These are phyloP conservation scores for Wickerhamomyces rabaulensis DNA, from an alignment of 805 yeast genomes.

Conservation along the genomic window DNA sequence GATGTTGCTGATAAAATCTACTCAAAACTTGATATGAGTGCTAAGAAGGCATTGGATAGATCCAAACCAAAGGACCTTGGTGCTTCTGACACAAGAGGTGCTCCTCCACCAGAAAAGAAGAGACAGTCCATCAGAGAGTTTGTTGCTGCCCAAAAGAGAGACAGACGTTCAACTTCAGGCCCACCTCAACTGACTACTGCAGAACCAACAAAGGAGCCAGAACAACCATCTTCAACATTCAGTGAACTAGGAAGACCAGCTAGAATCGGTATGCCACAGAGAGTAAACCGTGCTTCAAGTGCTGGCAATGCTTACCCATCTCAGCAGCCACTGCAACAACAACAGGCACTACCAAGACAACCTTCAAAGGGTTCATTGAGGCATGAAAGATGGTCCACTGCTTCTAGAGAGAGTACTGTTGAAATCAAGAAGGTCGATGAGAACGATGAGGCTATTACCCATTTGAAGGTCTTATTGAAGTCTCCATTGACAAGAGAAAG, in stretches of 20 bases:
- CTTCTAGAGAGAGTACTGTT: slow-evolving; percentile 1
- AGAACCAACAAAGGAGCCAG: slow-evolving; percentile 3
- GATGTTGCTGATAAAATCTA: slow-evolving; percentile 35
- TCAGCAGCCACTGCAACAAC: not conserved
- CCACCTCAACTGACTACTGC: slow-evolving; percentile 18
- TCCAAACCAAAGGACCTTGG: slow-evolving; percentile 39
- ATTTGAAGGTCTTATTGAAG: slow-evolving; percentile 10
- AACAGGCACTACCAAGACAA: slow-evolving; percentile 13
- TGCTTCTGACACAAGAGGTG: slow-evolving; percentile 6
- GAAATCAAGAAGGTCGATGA: not conserved
- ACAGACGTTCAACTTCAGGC: slow-evolving; percentile 33
- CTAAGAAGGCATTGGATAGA: slow-evolving; percentile 57
- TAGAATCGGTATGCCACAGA: slow-evolving; percentile 20
- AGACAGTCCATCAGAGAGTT: slow-evolving; percentile 46
- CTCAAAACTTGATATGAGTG: slow-evolving; percentile 26
- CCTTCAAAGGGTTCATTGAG: slow-evolving; percentile 14
- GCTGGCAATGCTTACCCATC: slow-evolving; percentile 3
- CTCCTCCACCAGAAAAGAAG: slow-evolving; percentile 14
- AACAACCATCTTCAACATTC: not conserved
- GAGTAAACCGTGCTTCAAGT: slow-evolving; percentile 17
- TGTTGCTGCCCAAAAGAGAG: slow-evolving; percentile 39
- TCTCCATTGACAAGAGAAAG: slow-evolving; percentile 23
- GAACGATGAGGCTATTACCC: slow-evolving; percentile 2
- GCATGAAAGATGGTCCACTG: slow-evolving; percentile 3
- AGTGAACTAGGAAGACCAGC: slow-evolving; percentile 20